Evolutionary conservation across 805 yeast species (phyloP), one percentile per base, ranked within the genome.

Genomic region (Komagataella pastoris): DNA sequence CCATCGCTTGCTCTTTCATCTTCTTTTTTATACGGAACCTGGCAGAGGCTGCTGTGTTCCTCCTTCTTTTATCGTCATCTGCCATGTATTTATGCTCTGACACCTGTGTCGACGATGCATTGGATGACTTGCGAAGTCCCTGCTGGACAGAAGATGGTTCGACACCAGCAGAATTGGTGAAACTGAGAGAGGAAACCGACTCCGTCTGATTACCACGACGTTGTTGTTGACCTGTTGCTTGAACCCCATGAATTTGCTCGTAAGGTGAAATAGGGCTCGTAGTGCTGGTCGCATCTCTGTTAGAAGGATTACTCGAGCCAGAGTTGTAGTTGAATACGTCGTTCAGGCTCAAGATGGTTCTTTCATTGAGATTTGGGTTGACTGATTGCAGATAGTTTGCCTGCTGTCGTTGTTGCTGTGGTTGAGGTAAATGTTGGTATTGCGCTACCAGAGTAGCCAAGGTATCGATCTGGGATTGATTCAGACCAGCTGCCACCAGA

Each of bases 31-130:
- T 79, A 56, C 99, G 76, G 73, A 91, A 91, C 54, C 98, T 74
- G 3, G 97, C 97, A 18, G 91, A 81, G 1, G 99, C 98, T 1
- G 93, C 96, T 0, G 97, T 89, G 68, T 89, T 90, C 59, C 95
- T 77, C 56, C 85, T 79, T 55, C 96, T 77, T 68, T 88, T 91
- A 61, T 85, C 93, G 47, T 74, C 75, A 53, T 78, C 81, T 19
- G 75, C 70, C 23, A 65, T 51, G 7, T 50, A 49, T 21, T 47
- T 44, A 10, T 46, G 17, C 18, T 50, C 52, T n/a, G 17, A 12
- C 6, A n/a, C 36, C 44, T 36, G 44, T 10, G 18, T 43, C 5
- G 17, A 18, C 21, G n/a, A 18, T 6, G 19, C 40, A 17, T 44
- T 36, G 17, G 21, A 47, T 6, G 24, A 17, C 23, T 21, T 21